Evolutionary conservation across 495 filamentous ascomycete genomes (phyloP).

Genomic region (Daldinia caldariorum): DNA sequence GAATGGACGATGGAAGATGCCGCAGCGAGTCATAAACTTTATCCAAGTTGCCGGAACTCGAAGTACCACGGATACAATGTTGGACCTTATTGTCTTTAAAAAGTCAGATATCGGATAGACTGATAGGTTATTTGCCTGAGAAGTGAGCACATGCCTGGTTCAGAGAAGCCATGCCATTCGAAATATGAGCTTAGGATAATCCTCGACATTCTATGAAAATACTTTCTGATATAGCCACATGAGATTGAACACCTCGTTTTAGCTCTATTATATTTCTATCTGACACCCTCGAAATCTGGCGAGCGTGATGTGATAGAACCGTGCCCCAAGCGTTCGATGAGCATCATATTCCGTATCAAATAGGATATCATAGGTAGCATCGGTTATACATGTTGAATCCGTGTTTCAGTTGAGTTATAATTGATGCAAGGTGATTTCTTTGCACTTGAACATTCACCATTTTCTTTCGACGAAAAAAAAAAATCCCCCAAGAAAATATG

Average conservation of each 20-base stretch:
- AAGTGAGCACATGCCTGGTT: too few relatives aligned
- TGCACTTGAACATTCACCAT: neutral
- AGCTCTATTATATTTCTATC: neutral
- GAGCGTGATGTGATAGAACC: neutral
- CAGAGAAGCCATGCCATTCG: too few relatives aligned
- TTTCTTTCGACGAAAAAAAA: neutral
- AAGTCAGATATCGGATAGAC: too few relatives aligned
- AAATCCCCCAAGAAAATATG: neutral
- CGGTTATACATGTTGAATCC: neutral
- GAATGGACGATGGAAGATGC: neutral
- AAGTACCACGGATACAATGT: conserved; percentile 10
- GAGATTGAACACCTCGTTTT: too few relatives aligned
- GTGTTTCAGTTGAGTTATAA: conserved; percentile 9
- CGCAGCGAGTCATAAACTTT: conserved; percentile 20
- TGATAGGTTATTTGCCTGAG: too few relatives aligned
- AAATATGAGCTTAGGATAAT: too few relatives aligned
- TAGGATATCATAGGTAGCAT: conserved; percentile 18
- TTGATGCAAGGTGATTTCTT: neutral
- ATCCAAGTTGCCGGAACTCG: conserved; percentile 19
- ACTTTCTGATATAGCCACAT: too few relatives aligned
- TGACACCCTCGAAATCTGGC: neutral
- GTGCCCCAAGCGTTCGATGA: neutral
- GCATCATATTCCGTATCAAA: conserved; percentile 2
- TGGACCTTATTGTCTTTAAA: neutral
- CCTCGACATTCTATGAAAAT: too few relatives aligned